Conservation (phyloP, 345 rosid genomes). For the Odontarrhena argentea region DNA sequence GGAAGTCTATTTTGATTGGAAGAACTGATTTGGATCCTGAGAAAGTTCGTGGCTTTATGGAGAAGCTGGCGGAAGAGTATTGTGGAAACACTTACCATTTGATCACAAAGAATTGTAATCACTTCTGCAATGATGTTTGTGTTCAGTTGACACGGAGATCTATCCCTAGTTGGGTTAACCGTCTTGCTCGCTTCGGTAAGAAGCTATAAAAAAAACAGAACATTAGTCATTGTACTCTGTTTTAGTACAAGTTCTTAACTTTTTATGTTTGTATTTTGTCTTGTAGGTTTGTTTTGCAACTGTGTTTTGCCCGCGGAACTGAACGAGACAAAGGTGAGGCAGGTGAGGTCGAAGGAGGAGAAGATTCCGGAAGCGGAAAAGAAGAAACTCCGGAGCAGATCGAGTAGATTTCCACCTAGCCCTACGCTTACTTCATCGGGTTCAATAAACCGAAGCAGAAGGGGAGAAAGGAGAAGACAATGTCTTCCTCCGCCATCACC, state of each 20-base stretch:
- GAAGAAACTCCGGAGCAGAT: slow-evolving; percentile 74
- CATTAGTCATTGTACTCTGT: slow-evolving; percentile 11
- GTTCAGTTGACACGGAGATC: slow-evolving; percentile 62
- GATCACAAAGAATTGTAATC: slow-evolving; percentile 93
- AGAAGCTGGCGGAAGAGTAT: slow-evolving; percentile 72
- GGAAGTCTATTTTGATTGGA: slow-evolving; percentile 94
- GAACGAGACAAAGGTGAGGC: slow-evolving; percentile 69
- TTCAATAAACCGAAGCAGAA: slow-evolving; percentile 45
- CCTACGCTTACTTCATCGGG: slow-evolving; percentile 66
- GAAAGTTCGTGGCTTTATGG: slow-evolving; percentile 78
- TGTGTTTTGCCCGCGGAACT: slow-evolving; percentile 89
- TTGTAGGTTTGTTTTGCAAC: slow-evolving; percentile 79
- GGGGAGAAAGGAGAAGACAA: slow-evolving; percentile 67
- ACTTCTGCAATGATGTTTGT: slow-evolving; percentile 87
- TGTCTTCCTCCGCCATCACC: slow-evolving; percentile 64
- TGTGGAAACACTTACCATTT: slow-evolving; percentile 82
- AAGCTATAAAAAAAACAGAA: slow-evolving; percentile 10
- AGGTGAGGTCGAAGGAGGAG: slow-evolving; percentile 53
- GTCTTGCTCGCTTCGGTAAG: slow-evolving; percentile 96
- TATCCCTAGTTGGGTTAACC: slow-evolving; percentile 96
- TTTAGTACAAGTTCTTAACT: slow-evolving; percentile 11
- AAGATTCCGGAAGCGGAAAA: slow-evolving; percentile 53
- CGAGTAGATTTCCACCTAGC: slow-evolving; percentile 50
- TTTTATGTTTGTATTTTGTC: slow-evolving; percentile 16
- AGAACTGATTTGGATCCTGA: slow-evolving; percentile 84